A percentile compares a stretch with the other conserved stretches of the same genome.
Conservation (phyloP, 331 rosid genomes). For the Ulmus americana region DNA sequence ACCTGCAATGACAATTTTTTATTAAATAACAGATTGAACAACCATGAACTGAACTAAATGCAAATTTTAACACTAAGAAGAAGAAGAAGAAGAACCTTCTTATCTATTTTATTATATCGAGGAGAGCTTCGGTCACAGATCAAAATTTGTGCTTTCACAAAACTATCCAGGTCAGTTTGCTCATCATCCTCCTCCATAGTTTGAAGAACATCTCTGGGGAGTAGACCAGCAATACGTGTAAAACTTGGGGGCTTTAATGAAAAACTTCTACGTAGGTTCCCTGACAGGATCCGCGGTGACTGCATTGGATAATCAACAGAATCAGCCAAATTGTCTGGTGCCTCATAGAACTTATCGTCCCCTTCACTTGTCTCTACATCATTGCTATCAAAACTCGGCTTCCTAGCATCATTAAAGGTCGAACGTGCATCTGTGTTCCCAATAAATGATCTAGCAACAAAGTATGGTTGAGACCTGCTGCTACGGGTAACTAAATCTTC, state of each 20-base stretch:
- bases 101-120: conserved; percentile 58
- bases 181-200: conserved; percentile 34
- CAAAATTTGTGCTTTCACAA: conserved; percentile 83
- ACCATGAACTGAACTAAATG: conserved; percentile 11
- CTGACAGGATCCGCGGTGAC: conserved; percentile 35
- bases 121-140: conserved; percentile 69
- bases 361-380: conserved; percentile 42
- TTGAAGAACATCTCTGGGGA: conserved; percentile 49
- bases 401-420: conserved; percentile 29
- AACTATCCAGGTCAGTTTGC: conserved; percentile 58
- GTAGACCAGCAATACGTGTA: conserved; percentile 67
- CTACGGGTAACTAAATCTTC: conserved; percentile 71
- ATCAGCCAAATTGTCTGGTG: conserved; percentile 71
- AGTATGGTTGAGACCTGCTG: conserved; percentile 48
- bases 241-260: conserved; percentile 48
- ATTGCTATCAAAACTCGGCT: conserved; percentile 31
- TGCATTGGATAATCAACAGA: conserved; percentile 40
- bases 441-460: conserved; percentile 82
- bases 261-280: conserved; percentile 23
- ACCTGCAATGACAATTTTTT: conserved; percentile 45
- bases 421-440: conserved; percentile 43
- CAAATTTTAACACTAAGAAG: conserved; percentile 22
- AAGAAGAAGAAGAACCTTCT: conserved; percentile 50
- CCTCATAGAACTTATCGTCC: conserved; percentile 85
- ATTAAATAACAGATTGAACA: conserved; percentile 18